Conservation (phyloP, 805 yeast species). For the Hermanozyma aechmeae region DNA sequence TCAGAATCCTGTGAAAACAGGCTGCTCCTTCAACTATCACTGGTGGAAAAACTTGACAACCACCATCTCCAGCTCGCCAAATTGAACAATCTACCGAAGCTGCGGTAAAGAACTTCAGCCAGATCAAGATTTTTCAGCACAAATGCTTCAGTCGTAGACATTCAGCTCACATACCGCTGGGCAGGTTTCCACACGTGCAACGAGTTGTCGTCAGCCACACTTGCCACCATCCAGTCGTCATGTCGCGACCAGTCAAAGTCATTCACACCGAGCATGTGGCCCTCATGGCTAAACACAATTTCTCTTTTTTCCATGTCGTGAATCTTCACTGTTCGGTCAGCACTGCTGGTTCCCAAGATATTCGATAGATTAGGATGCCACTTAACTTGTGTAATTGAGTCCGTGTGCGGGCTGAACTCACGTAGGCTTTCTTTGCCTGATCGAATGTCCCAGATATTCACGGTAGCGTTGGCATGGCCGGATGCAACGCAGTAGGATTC, state of each 20-base stretch:
- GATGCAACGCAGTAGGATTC: slow-evolving; percentile 53
- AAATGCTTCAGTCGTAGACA: background rate
- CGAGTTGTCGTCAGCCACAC: slow-evolving; percentile 79
- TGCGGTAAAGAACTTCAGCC: too few species aligned
- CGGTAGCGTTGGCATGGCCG: slow-evolving; percentile 52
- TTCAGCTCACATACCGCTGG: background rate
- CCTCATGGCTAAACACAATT: slow-evolving; percentile 63
- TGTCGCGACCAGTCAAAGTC: slow-evolving; percentile 78
- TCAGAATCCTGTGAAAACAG: too few species aligned
- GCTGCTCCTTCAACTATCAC: too few species aligned
- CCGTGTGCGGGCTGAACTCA: slow-evolving; percentile 32
- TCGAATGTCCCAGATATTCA: slow-evolving; percentile 63
- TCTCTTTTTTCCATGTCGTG: slow-evolving; percentile 39
- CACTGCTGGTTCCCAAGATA: slow-evolving; percentile 57
- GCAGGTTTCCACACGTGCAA: slow-evolving; percentile 82
- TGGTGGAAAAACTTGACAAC: too few species aligned
- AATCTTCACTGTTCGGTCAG: slow-evolving; percentile 52
- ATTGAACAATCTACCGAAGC: too few species aligned
- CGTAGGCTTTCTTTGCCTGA: slow-evolving; percentile 6
- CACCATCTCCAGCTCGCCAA: too few species aligned
- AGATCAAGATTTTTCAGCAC: too few species aligned
- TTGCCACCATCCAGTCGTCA: slow-evolving; percentile 60
- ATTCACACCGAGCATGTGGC: slow-evolving; percentile 81
- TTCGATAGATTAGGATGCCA: slow-evolving; percentile 60
- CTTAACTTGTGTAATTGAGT: slow-evolving; percentile 52